Conservation (phyloP, 805 yeast genomes). For the Kuraishia ogatae region DNA sequence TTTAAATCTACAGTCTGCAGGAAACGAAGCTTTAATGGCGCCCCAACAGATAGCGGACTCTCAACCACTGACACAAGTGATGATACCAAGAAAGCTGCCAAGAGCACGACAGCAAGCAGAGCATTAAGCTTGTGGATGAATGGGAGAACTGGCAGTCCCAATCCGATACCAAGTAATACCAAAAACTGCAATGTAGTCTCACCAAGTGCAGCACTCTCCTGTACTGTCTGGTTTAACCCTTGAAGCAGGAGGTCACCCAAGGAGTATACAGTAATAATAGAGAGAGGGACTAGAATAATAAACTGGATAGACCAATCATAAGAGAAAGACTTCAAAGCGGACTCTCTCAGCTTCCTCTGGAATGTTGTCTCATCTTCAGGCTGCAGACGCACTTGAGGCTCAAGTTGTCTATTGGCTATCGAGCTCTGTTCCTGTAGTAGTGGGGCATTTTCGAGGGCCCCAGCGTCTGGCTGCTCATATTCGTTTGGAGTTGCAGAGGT, state of each 20-base stretch:
- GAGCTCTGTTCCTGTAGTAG: constrained; percentile 15
- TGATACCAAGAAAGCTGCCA: constrained; percentile 28
- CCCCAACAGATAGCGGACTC: constrained; percentile 49
- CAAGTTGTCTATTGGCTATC: not conserved
- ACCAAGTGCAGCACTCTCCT: constrained; percentile 48
- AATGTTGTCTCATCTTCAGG: constrained; percentile 16
- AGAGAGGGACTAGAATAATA: constrained; percentile 55
- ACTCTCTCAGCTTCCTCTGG: constrained; percentile 15
- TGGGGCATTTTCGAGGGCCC: not conserved
- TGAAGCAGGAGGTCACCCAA: constrained; percentile 49
- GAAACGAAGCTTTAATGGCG: constrained; percentile 69
- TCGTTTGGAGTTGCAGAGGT: constrained; percentile 7
- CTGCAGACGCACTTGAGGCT: constrained; percentile 17
- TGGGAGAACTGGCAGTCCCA: constrained; percentile 50
- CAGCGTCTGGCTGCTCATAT: constrained; percentile 1
- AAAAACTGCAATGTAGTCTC: constrained; percentile 26
- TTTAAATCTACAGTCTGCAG: constrained; percentile 49
- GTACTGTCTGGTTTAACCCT: constrained; percentile 62
- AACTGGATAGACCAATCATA: constrained; percentile 83
- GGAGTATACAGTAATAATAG: constrained; percentile 45
- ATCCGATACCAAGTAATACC: constrained; percentile 23
- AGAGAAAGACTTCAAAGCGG: constrained; percentile 36
- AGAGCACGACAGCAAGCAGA: constrained; percentile 31
- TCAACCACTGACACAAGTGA: constrained; percentile 27
- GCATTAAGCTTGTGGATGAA: constrained; percentile 62